These are phyloP conservation scores for Myochromella boudieri DNA, from an alignment of 768 basidiomycete genomes.

Conservation along the genomic window DNA sequence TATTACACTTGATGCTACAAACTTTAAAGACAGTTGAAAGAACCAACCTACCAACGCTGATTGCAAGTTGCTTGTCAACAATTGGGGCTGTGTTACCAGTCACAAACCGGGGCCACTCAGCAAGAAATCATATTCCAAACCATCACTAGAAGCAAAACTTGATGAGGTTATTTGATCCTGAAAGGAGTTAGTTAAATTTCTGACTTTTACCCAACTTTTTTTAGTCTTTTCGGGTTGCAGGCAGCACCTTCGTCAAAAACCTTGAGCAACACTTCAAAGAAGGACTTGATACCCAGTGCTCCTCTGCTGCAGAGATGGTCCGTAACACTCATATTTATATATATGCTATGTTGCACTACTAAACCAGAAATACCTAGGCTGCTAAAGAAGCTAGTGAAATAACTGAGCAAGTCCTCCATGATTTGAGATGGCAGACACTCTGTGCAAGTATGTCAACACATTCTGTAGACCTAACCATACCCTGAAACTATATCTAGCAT, in stretches of 20 bases:
- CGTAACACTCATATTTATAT: not conserved
- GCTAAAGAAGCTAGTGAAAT: not conserved
- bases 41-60: conserved; percentile 1
- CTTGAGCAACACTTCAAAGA: conserved; percentile 1
- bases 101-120: no score
- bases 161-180: not conserved
- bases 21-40: not conserved
- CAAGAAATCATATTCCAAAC: no score
- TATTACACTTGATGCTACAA: not conserved
- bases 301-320: conserved; percentile 1
- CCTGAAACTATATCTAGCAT: not conserved
- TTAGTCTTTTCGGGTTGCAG: no score
- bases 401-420: not conserved
- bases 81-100: no score
- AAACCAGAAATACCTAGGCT: no score
- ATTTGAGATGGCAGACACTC: conserved; percentile 1
- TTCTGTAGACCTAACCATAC: not conserved
- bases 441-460: conserved; percentile 1
- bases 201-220: not conserved
- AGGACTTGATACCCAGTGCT: not conserved
- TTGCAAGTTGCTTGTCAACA: not conserved
- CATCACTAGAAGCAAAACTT: not conserved
- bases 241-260: not conserved
- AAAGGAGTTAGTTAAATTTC: not conserved
- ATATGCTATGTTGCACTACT: not conserved